Evolutionary conservation across 2,329 filamentous ascomycete genomes (phyloP).

Genomic region (Geosmithia flava): DNA sequence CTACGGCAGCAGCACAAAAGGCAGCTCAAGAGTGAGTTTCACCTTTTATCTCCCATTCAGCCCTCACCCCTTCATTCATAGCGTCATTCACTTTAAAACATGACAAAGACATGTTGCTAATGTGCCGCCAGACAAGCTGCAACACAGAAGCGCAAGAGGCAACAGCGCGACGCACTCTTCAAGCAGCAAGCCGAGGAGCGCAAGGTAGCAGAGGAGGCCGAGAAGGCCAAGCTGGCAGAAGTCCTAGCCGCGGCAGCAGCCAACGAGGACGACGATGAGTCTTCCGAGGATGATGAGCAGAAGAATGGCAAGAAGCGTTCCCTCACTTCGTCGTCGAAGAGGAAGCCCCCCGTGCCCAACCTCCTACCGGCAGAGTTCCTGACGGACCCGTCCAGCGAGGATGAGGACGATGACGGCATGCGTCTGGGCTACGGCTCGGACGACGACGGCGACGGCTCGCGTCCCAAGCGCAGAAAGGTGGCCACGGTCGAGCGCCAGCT

Average conservation of each 20-base stretch:
- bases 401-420: conserved; percentile 13
- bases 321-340: too few relatives aligned
- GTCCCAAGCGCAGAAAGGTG: conserved; percentile 30
- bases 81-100: neutral
- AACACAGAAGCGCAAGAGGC: conserved; percentile 39
- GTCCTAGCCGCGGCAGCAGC: conserved; percentile 6
- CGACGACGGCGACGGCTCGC: conserved; percentile 12
- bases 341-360: conserved; percentile 18
- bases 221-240: conserved; percentile 7
- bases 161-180: conserved; percentile 39
- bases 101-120: neutral
- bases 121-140: conserved; percentile 30
- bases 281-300: neutral
- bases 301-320: neutral
- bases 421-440: conserved; percentile 11
- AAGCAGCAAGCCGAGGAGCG: conserved; percentile 42
- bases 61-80: neutral
- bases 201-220: conserved; percentile 20
- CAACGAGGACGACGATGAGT: neutral
- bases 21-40: conserved; percentile 37
- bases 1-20: conserved; percentile 32
- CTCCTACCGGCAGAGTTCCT: conserved; percentile 42
- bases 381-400: conserved; percentile 32
- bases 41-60: too few relatives aligned
- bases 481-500: conserved; percentile 24